These are phyloP conservation scores for Helianthus tuberosus DNA, from an alignment of 129 eudicot genomes.

Conservation along the genomic window DNA sequence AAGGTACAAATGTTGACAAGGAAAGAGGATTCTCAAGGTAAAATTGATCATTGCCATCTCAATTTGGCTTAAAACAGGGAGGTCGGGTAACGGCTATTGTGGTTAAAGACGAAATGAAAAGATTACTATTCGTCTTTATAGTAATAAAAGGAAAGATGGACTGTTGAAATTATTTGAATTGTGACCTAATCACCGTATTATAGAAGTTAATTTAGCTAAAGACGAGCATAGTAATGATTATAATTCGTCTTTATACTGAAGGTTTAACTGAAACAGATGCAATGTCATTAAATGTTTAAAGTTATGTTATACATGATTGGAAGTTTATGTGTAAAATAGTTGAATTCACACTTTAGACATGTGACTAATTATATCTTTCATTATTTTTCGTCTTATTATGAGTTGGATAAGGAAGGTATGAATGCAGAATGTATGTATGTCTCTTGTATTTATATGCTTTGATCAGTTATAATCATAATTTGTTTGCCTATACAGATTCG, in stretches of 20 bases:
- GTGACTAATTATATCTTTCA: slow-evolving; percentile 7
- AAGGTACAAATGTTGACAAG: no score
- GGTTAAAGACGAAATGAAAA: slow-evolving; percentile 27
- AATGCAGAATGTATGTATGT: background rate
- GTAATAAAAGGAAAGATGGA: slow-evolving; percentile 16
- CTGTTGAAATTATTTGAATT: slow-evolving; percentile 5
- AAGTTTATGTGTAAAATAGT: background rate
- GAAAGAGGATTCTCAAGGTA: no score
- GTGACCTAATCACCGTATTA: slow-evolving; percentile 3
- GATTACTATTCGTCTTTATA: slow-evolving; percentile 14
- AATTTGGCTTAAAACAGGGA: no score
- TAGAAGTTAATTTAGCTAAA: slow-evolving; percentile 19
- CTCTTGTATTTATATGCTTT: background rate
- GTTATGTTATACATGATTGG: background rate
- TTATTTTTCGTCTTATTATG: slow-evolving; percentile 19
- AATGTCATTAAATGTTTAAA: slow-evolving; percentile 19
- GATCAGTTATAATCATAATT: background rate
- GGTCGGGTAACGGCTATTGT: no score
- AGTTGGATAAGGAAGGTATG: slow-evolving; percentile 3
- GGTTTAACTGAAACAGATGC: slow-evolving; percentile 2
- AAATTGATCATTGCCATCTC: no score
- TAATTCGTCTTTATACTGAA: slow-evolving; percentile 5
- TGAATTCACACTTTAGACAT: slow-evolving; percentile 1
- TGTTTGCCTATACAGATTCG: slow-evolving; percentile 65
- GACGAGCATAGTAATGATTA: slow-evolving; percentile 7